phyloP scores from a whole-genome alignment of 805 yeast species.

The Starmerella sp. region DNA sequence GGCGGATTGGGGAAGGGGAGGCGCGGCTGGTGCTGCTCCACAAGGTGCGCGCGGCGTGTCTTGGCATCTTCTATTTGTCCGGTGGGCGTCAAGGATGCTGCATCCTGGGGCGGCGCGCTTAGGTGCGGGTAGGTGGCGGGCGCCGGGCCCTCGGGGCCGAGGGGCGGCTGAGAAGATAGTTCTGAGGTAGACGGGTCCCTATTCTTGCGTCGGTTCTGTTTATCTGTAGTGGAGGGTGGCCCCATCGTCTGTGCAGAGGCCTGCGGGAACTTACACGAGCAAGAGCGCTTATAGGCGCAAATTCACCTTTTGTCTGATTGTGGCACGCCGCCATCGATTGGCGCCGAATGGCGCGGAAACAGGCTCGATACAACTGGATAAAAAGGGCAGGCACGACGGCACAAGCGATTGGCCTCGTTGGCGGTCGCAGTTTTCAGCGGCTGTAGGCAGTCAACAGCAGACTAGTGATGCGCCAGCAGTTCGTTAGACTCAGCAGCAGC shows the following conservation, averaged over 20 bases:
- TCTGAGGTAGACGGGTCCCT: not conserved
- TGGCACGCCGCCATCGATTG: not conserved
- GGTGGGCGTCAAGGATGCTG: not conserved
- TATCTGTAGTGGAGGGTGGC: not conserved
- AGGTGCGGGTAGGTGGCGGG: not conserved
- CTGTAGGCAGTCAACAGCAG: not conserved
- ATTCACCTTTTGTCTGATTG: not conserved
- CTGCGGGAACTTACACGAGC: not conserved
- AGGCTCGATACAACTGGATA: not conserved
- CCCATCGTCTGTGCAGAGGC: not conserved
- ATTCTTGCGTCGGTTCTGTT: not conserved
- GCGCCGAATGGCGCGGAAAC: not conserved
- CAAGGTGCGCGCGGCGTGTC: not conserved
- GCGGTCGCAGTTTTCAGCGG: not conserved
- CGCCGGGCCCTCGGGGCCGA: not conserved
- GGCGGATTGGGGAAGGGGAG: not conserved
- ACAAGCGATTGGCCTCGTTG: not conserved
- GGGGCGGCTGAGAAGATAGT: not conserved
- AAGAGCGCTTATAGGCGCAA: not conserved
- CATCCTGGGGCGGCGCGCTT: not conserved
- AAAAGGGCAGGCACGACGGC: not conserved
- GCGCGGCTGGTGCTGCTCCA: not conserved
- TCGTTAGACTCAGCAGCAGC: not conserved
- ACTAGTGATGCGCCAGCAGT: not conserved
- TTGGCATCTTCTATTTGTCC: not conserved